Evolutionary conservation across 225 moss, liverwort and hornwort species (phyloP), one percentile per base, ranked within the genome.

Genomic region (Lunularia cruciata): DNA sequence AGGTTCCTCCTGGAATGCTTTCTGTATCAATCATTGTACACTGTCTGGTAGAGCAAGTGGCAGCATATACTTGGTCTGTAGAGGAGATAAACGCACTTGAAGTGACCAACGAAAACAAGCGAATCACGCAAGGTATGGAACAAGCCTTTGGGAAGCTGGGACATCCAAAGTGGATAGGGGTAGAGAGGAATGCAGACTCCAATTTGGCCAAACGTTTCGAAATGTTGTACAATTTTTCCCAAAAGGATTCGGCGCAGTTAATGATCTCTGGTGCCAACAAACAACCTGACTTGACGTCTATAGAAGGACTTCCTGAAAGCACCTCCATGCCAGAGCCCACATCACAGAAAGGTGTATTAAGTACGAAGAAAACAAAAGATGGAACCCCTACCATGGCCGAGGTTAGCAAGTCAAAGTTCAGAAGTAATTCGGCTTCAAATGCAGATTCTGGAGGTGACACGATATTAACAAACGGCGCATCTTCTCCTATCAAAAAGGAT

Each of bases 11-110:
- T 0, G 75, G 72, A 7, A 77, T 88, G 74, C 69, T 92, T 10
- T 87, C 79, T 74, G 74, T 89, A 35, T 82, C 90, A 4, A 68
- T 90, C 5, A 70, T 96, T 15, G 45, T 96, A 36, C 80, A 88
- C 34, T 92, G 88, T 63, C 81, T 96, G 73, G 46, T 96, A 0
- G 87, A 96, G 75, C 95, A 96, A 96, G 88, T 96, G 31, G 80
- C 83, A 33, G 79, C 80, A 38, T 88, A 85, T 45, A 73, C 89
- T 11, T 90, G 88, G 60, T 81, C 83, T 27, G 35, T 80, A 19
- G 83, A 86, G 32, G 88, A 92, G 48, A 75, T 87, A 57, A 84
- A 90, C 56, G 83, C 88, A 36, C 43, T 85, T 38, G 88, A 96
- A 47, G 83, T 84, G 8, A 69, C 74, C 7, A 84, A 82, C 34